Base-by-base conservation (phyloP, 768 basidiomycete species). In the Mrakia frigida region DNA sequence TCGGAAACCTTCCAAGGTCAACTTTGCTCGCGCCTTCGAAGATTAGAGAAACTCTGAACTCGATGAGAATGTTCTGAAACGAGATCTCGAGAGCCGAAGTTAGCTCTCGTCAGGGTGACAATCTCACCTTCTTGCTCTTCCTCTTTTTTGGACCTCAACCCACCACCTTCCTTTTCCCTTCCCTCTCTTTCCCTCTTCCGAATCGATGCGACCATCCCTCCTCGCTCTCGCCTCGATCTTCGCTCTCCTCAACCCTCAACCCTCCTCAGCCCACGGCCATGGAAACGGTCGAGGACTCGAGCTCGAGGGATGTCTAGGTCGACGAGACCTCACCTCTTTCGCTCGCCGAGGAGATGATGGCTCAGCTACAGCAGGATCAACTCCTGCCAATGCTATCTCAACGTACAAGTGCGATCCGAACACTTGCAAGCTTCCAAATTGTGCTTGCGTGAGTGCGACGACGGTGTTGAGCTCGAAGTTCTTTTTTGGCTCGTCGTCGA, bases 381-480 rank as follows among this genome's bases (percentile, higher is more conserved):
- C 46, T 23, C 70, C 76, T 21, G 53, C 76, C 10, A 53, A 68
- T 2, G 73, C 76, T 28, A 74, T 74, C 41, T 88, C 89, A 0
- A 89, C 88, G 13, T 92, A 93, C 82, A 88, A 87, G 11, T 92
- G 91, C 81, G 90, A 92, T 79, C 43, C 90, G 0, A 82, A 82
- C 16, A 84, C 85, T 77, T 93, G 91, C 84, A 84, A 88, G 83
- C 85, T 92, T 7, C 91, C 91, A 0, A 83, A 85, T 71, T 93
- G 91, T 35, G 50, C 50, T 81, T 86, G 73, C 52, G 81, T 81
- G 37, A 73, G 81, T 79, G 6, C 46, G 18, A 50, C 13, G 46
- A 21, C 14, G 46, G 16, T 50, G 41, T 35, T 50, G 16, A 37
- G 61, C 61, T 63, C 61, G 61, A 35, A 18, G n/a, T n/a, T n/a